These are phyloP conservation scores for Citrullus mucosospermus DNA, from an alignment of 306 rosid genomes.

Conservation along the genomic window DNA sequence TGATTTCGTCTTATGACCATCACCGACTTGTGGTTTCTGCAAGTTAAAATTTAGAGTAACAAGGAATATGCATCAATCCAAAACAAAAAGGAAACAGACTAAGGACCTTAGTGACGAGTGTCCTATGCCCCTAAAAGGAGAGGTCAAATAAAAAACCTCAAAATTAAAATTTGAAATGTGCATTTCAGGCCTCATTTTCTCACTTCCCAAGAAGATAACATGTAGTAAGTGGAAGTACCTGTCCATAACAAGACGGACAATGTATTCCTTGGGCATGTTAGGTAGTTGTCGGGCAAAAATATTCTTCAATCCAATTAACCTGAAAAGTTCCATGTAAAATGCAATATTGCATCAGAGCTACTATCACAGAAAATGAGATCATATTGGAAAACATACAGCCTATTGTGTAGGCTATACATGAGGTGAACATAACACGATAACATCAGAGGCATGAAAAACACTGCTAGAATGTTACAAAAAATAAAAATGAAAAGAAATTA, in stretches of 20 bases:
- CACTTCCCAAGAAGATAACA: not conserved
- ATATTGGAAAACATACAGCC: not conserved
- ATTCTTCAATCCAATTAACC: conserved; percentile 96
- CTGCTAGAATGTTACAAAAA: not conserved
- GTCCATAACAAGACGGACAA: conserved; percentile 96
- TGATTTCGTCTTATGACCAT: conserved; percentile 78
- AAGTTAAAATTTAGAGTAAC: conserved; percentile 15
- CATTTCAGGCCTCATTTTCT: not conserved
- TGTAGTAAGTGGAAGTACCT: conserved; percentile 35
- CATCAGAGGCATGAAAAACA: not conserved
- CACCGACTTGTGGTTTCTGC: conserved; percentile 90
- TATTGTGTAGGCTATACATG: not conserved
- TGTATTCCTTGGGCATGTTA: conserved; percentile 99
- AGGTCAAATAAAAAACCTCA: not conserved
- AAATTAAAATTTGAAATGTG: not conserved
- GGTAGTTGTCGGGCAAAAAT: conserved; percentile 91
- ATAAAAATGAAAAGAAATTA: not conserved
- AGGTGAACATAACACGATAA: not conserved
- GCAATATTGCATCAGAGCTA: conserved; percentile 1
- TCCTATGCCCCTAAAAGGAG: not conserved
- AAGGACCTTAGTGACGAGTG: not conserved
- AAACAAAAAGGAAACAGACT: not conserved
- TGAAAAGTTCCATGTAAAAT: conserved; percentile 19
- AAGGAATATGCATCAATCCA: not conserved
- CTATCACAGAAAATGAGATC: not conserved